A percentile compares a stretch with the other conserved stretches of the same genome.
phyloP scores from a whole-genome alignment of 768 basidiomycete species.

The Rhodotorula paludigena region DNA sequence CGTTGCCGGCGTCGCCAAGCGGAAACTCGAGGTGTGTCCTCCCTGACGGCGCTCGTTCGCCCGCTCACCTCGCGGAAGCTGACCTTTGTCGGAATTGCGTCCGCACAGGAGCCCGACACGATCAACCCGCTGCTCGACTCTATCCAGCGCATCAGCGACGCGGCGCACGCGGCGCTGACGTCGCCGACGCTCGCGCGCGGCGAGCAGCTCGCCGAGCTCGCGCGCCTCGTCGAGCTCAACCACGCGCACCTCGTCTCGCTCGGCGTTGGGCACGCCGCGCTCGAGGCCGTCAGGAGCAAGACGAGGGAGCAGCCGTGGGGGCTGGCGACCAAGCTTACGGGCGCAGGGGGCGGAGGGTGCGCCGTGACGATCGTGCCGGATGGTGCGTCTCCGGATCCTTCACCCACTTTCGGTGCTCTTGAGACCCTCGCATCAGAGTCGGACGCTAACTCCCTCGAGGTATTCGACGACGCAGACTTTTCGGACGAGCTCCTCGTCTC shows the following conservation, averaged over 20 bases:
- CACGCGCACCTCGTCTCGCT: conserved; percentile 75
- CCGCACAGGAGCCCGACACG: conserved; percentile 69
- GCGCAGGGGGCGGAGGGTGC: conserved; percentile 98
- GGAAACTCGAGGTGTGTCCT: conserved; percentile 51
- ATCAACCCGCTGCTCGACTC: conserved; percentile 70
- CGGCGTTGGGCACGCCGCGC: conserved; percentile 81
- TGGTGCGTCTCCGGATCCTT: conserved; percentile 54
- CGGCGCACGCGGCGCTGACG: conserved; percentile 68
- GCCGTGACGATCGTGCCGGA: conserved; percentile 92
- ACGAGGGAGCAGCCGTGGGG: conserved; percentile 62
- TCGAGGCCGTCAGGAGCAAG: conserved; percentile 74
- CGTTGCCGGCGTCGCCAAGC: conserved; percentile 79
- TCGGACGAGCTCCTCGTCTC: conserved; percentile 56
- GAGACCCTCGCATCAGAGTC: neutral
- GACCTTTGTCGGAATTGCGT: neutral
- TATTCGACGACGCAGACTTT: conserved; percentile 60
- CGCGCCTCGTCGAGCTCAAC: conserved; percentile 84
- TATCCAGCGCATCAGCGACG: conserved; percentile 80
- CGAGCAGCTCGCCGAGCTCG: conserved; percentile 61
- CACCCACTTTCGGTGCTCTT: neutral
- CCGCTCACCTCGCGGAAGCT: neutral
- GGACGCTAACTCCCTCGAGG: neutral
- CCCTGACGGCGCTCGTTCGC: neutral
- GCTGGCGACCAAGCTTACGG: conserved; percentile 89
- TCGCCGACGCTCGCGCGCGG: conserved; percentile 67